Evolutionary conservation across 805 yeast species (phyloP).

Genomic region (Candida nemodendra): DNA sequence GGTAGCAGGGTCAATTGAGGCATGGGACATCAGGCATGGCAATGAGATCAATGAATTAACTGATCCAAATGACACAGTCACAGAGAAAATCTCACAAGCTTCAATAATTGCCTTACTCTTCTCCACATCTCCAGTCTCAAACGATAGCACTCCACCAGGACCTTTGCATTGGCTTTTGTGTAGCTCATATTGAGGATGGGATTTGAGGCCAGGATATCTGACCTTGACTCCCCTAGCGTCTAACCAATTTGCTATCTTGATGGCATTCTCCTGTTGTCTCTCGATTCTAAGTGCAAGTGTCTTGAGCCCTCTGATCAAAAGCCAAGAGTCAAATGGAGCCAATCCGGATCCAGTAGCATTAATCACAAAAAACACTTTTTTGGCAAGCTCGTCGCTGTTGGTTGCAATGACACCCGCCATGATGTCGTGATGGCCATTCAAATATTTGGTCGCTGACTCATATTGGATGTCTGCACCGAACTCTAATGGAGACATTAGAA

Average conservation of each 20-base stretch:
- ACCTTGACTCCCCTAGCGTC: conserved; percentile 68
- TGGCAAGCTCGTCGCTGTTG: conserved; percentile 60
- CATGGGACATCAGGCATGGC: conserved; percentile 97
- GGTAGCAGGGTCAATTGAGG: conserved; percentile 86
- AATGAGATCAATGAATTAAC: conserved; percentile 88
- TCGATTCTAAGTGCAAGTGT: conserved; percentile 84
- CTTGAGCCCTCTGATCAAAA: conserved; percentile 82
- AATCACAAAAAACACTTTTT: conserved; percentile 68
- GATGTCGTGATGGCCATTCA: conserved; percentile 93
- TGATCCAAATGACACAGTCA: conserved; percentile 92
- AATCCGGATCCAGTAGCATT: conserved; percentile 91
- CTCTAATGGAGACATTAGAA: conserved; percentile 79
- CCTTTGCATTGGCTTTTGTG: conserved; percentile 79
- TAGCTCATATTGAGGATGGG: conserved; percentile 78
- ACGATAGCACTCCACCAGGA: conserved; percentile 84
- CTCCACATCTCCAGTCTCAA: conserved; percentile 78
- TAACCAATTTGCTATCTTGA: conserved; percentile 71
- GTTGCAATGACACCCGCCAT: conserved; percentile 94
- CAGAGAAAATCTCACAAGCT: conserved; percentile 72
- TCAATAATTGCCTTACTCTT: conserved; percentile 73
- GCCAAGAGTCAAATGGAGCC: conserved; percentile 92
- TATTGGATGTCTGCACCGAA: conserved; percentile 89
- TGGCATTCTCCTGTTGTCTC: conserved; percentile 82
- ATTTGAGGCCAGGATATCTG: conserved; percentile 79
- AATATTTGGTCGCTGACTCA: conserved; percentile 89